Conservation (phyloP, 1,284 basidiomycete genomes). For the Moesziomyces globuligerus region DNA sequence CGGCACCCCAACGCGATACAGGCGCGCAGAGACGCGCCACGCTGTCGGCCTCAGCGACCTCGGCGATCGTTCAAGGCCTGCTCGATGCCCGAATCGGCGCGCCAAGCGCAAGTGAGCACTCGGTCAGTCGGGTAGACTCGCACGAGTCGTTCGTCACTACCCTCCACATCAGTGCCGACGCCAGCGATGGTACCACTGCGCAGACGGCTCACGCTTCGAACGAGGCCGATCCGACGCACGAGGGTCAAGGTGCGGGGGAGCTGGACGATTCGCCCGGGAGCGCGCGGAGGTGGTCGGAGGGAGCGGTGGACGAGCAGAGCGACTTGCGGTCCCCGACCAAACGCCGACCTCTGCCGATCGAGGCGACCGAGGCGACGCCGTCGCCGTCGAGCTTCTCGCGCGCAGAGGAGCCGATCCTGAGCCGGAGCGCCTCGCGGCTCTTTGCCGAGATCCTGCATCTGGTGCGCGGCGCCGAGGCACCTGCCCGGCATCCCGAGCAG, state of each 20-base stretch:
- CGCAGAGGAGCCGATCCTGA: constrained; percentile 5
- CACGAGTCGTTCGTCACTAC: background rate
- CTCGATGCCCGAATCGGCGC: no score
- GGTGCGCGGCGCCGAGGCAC: constrained; percentile 8
- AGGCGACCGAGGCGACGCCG: background rate
- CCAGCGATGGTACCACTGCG: no score
- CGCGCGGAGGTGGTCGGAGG: constrained; percentile 1
- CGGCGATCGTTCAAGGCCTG: constrained; percentile 9
- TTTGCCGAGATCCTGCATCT: constrained; percentile 40
- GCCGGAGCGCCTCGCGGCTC: constrained; percentile 17
- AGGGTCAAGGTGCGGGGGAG: background rate
- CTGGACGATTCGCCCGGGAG: constrained; percentile 35
- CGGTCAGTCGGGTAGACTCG: no score
- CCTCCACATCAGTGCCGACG: no score
- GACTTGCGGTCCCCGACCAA: constrained; percentile 30
- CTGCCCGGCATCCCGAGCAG: background rate
- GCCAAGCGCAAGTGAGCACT: no score
- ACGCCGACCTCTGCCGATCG: constrained; percentile 2
- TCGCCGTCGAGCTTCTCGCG: constrained; percentile 15
- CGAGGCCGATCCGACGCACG: no score
- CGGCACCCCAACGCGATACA: background rate
- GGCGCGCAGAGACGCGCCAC: background rate
- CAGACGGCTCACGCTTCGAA: no score
- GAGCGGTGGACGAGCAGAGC: background rate
- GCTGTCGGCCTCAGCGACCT: background rate